These are phyloP conservation scores for Colletotrichum tropicicola DNA, from an alignment of 2,329 filamentous ascomycete genomes.

Conservation along the genomic window DNA sequence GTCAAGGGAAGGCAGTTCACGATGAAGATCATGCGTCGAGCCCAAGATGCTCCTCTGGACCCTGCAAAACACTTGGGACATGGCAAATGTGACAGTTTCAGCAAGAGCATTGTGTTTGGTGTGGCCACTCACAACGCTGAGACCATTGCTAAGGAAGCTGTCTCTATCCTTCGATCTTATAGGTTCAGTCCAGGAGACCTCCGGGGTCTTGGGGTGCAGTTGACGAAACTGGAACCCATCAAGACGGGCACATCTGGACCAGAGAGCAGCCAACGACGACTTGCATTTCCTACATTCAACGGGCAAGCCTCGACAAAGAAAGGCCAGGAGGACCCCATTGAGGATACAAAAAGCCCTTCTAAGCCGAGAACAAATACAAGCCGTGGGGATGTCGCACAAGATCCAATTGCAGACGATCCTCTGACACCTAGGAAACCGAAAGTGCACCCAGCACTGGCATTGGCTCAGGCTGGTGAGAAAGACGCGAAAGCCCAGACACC, in stretches of 20 bases:
- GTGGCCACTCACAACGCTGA: slow-evolving; percentile 82
- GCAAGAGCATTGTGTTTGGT: slow-evolving; percentile 85
- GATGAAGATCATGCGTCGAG: slow-evolving; percentile 92
- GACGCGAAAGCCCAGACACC: slow-evolving; percentile 70
- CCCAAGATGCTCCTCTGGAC: slow-evolving; percentile 87
- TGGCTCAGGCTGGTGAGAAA: slow-evolving; percentile 58
- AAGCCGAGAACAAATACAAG: slow-evolving; percentile 40
- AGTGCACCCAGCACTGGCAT: slow-evolving; percentile 61
- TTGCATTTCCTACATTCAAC: slow-evolving; percentile 73
- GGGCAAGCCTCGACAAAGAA: slow-evolving; percentile 50
- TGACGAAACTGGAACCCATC: slow-evolving; percentile 89
- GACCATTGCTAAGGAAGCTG: slow-evolving; percentile 79
- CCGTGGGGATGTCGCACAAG: slow-evolving; percentile 43
- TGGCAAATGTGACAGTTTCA: slow-evolving; percentile 93
- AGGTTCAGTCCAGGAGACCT: slow-evolving; percentile 90
- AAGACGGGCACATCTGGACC: slow-evolving; percentile 65
- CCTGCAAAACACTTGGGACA: slow-evolving; percentile 94
- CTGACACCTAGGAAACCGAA: slow-evolving; percentile 62
- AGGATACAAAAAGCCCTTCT: slow-evolving; percentile 51
- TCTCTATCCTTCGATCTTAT: slow-evolving; percentile 84
- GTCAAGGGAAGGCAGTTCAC: slow-evolving; percentile 91
- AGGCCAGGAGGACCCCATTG: slow-evolving; percentile 56
- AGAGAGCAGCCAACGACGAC: slow-evolving; percentile 80
- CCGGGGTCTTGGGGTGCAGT: slow-evolving; percentile 90
- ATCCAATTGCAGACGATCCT: slow-evolving; percentile 66